Evolutionary conservation across 2,329 filamentous ascomycete genomes (phyloP), one percentile per base, ranked within the genome.

Genomic region (Calonectria crousiana): DNA sequence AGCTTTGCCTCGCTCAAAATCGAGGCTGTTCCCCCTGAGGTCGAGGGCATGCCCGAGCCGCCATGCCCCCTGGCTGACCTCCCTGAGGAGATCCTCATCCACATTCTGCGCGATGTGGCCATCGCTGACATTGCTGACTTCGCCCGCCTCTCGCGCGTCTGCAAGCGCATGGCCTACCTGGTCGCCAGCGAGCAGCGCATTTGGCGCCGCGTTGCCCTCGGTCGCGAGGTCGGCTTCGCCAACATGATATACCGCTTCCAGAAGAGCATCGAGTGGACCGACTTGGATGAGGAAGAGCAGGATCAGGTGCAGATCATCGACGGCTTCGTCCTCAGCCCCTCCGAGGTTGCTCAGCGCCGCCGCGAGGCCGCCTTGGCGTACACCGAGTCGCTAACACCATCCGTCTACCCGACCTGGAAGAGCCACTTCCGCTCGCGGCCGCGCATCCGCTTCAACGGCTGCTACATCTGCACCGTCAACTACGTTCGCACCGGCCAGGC

Each of bases 391-490:
- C 84, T 91, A 38, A 83, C 88, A 28, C 84, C 85, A 1, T 81
- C 82, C 4, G 80, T 85, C 0, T 92, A 92, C 79, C 81, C 84
- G 4, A 85, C 90, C 2, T 93, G 91, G 91, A 86, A 90, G 80
- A 84, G 87, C 68, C 95, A 98, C 87, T 98, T 98, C 86, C 94
- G 94, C 49, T 87, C 88, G 6, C 93, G 95, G 18, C 96, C 97
- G 3, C 93, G 97, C 53, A 90, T 98, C 74, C 95, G 97, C 72
- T 99, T 98, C 88, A 97, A 97, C 81, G 97, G 97, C 32, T 94
- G 95, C 85, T 99, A 99, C 86, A 98, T 99, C 84, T 95, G 93
- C 84, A 98, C 96, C 0, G 95, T 98, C 73, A 98, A 98, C 86
- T 99, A 99, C 85, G 92, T 95, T 65, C 94, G 97, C 30, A 88